Base-by-base conservation (phyloP, 495 filamentous ascomycete species). In the Parachaetomium inaequale region DNA sequence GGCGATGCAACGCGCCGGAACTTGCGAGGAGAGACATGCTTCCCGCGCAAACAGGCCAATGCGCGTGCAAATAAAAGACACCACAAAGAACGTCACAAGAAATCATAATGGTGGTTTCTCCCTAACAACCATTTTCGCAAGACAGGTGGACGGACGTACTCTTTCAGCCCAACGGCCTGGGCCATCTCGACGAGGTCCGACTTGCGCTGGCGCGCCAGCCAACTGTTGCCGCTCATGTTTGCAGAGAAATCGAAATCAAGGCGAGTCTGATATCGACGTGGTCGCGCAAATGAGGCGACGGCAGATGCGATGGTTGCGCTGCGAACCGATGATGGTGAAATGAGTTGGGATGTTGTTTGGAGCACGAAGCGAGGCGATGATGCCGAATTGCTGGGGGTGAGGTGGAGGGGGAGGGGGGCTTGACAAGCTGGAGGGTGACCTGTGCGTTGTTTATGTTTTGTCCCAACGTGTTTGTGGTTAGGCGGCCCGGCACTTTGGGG, bases 191-290 rank as follows among this genome's bases (percentile, higher is more conserved):
- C 64, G 53, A 98, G 84, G 63, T 93, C 90, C 61, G 78, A 78
- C 78, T 97, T 98, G 76, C 88, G 87, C 81, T 95, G 88, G 71
- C 86, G 85, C 66, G 87, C 84, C 67, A 97, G 82, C 87, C 88
- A 98, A 66, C 86, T 84, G 66, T 80, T 79, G 49, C 64, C 71
- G 66, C 73, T 70, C 62, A 79, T 79, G 55, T 28, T 72, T 67
- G 19, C 47, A 31, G 23, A 45, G 14, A 17, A 42, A 31, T 28
- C n/a, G 21, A 46, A 36, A 32, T 21, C 21, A 46, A 38, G 52
- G 29, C 29, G 38, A 17, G 45, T 43, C 47, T 8, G 60, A 36
- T 50, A 66, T 42, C 8, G 19, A 10, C 11, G 25, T 52, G 55
- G 70, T 72, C 72, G 74, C 71, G 67, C 38, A 66, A 61, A 61